Percentiles rank a stretch among this genome's conserved stretches.
phyloP scores from a whole-genome alignment of 1,284 basidiomycete species.

The Puccinia horiana region DNA sequence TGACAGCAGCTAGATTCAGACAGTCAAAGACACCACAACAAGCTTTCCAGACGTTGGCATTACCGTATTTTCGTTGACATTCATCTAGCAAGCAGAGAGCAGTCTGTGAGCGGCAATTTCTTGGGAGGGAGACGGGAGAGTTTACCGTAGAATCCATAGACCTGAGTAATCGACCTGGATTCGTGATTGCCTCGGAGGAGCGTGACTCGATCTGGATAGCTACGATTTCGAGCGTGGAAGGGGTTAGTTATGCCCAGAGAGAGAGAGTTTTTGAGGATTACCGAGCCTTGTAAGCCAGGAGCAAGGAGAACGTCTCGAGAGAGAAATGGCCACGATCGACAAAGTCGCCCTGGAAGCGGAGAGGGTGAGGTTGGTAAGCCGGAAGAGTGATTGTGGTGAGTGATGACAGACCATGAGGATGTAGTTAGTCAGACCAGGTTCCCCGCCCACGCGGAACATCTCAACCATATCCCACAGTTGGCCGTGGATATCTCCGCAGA shows the following conservation, averaged over 20 bases:
- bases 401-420: conserved; percentile 89
- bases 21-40: conserved; percentile 95
- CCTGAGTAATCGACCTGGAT: conserved; percentile 92
- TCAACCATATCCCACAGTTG: conserved; percentile 95
- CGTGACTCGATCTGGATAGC: conserved; percentile 89
- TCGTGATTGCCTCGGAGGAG: conserved; percentile 92
- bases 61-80: conserved; percentile 94
- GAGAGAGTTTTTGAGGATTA: conserved; percentile 56
- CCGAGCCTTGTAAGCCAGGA: conserved; percentile 88
- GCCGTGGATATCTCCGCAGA: conserved; percentile 91
- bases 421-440: conserved; percentile 84
- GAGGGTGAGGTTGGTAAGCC: neutral
- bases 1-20: conserved; percentile 84
- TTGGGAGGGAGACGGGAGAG: conserved; percentile 35
- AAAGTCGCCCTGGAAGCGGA: conserved; percentile 77
- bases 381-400: no score
- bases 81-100: conserved; percentile 68
- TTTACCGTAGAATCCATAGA: conserved; percentile 94
- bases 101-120: neutral
- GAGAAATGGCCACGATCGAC: conserved; percentile 96
- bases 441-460: conserved; percentile 82
- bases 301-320: conserved; percentile 87
- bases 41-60: conserved; percentile 88
- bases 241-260: neutral
- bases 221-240: conserved; percentile 56